Conservation (phyloP, 1,284 basidiomycete species). For the Cerioporus squamosus region DNA sequence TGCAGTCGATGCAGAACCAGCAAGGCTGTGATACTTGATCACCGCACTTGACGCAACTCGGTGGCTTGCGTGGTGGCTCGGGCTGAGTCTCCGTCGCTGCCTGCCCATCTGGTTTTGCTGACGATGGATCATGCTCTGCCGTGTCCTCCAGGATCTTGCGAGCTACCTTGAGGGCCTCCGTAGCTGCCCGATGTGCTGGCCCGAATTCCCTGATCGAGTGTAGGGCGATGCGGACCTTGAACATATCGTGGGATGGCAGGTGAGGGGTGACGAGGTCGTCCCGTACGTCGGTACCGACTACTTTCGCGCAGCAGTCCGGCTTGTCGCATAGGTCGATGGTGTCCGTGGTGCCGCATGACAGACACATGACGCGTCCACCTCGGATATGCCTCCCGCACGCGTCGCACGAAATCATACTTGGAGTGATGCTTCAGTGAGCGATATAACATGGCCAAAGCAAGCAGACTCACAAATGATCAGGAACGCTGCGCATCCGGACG, state of each 20-base stretch:
- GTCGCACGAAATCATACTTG: conserved; percentile 4
- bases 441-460: neutral
- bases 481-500: neutral
- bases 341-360: conserved; percentile 1
- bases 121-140: no score
- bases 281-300: neutral
- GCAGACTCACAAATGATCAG: neutral
- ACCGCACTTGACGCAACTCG: neutral
- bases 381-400: neutral
- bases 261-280: conserved; percentile 3
- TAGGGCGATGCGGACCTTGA: conserved; percentile 4
- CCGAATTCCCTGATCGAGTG: conserved; percentile 3
- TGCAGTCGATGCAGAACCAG: conserved; percentile 17
- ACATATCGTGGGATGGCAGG: neutral
- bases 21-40: conserved; percentile 1
- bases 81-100: neutral
- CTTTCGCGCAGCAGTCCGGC: neutral
- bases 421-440: neutral
- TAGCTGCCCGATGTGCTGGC: neutral
- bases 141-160: neutral
- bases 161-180: neutral
- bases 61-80: neutral
- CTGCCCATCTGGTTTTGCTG: neutral
- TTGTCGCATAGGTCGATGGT: conserved; percentile 6
- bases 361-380: conserved; percentile 5